Conservation (phyloP, 495 filamentous ascomycete genomes). For the Neurospora terricola region DNA sequence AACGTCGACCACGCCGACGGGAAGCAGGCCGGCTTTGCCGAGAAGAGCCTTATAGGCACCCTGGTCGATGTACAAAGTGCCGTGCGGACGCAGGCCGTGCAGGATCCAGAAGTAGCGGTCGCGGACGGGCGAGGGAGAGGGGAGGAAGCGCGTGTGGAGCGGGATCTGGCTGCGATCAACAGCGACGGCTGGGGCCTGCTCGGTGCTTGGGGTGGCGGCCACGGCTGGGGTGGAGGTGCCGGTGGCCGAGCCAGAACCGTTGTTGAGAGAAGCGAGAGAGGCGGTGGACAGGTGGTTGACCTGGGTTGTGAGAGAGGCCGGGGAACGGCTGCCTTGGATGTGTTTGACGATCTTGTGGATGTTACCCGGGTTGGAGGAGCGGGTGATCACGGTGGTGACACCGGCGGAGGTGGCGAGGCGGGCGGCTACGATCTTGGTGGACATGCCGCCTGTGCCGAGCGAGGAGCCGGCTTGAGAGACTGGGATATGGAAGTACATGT, state of each 20-base stretch:
- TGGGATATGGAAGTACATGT: conserved; percentile 12
- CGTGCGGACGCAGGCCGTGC: conserved; percentile 85
- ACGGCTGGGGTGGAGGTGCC: conserved; percentile 2
- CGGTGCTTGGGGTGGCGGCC: conserved; percentile 16
- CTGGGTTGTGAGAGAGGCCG: conserved; percentile 15
- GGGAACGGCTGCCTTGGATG: conserved; percentile 49
- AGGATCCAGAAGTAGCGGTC: conserved; percentile 96
- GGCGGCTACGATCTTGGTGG: conserved; percentile 93
- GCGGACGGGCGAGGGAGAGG: conserved; percentile 74
- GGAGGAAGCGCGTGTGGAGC: conserved; percentile 87
- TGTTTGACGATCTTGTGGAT: conserved; percentile 79
- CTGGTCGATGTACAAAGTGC: conserved; percentile 82
- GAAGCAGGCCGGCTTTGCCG: conserved; percentile 79
- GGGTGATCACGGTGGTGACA: conserved; percentile 90
- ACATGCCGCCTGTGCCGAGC: conserved; percentile 95
- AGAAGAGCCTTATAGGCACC: conserved; percentile 73
- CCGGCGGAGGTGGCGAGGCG: conserved; percentile 88
- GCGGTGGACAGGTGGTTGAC: conserved; percentile 7
- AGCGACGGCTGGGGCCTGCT: conserved; percentile 18
- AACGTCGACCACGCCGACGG: conserved; percentile 82
- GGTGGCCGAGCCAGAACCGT: background rate
- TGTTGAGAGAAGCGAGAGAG: background rate
- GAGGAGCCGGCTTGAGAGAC: conserved; percentile 82
- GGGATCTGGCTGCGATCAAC: conserved; percentile 33
- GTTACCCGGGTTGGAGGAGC: conserved; percentile 86